Conservation (phyloP, 768 basidiomycete genomes). For the Leccinum ochraceum region DNA sequence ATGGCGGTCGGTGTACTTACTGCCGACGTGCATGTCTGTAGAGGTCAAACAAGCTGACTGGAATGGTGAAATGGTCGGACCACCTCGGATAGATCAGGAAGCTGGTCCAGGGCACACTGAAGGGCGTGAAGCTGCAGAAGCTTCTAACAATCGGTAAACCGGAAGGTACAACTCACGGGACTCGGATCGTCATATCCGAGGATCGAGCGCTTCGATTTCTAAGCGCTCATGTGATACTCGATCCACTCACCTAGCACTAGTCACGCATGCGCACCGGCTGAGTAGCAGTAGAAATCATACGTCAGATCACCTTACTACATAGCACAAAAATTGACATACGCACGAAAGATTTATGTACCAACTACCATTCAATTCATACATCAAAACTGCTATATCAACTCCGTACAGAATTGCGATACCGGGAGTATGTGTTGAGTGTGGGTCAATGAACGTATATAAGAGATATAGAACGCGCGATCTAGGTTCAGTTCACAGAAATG, state of each 20-base stretch:
- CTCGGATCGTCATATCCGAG: neutral
- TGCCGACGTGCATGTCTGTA: neutral
- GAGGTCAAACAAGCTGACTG: too few relatives aligned
- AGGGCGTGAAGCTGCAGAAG: neutral
- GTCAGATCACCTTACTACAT: too few relatives aligned
- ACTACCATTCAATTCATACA: neutral
- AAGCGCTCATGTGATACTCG: too few relatives aligned
- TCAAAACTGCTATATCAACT: neutral
- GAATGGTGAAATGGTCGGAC: too few relatives aligned
- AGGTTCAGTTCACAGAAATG: constrained; percentile 40
- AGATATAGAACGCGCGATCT: neutral
- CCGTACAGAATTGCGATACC: neutral
- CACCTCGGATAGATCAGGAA: too few relatives aligned
- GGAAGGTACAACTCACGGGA: neutral
- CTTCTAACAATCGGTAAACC: neutral
- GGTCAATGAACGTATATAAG: neutral
- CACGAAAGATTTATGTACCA: too few relatives aligned
- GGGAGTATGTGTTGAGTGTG: neutral
- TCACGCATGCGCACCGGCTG: too few relatives aligned
- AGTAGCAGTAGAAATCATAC: too few relatives aligned
- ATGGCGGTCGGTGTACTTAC: neutral
- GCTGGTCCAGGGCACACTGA: too few relatives aligned
- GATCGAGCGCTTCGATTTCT: neutral
- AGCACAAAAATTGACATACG: too few relatives aligned
- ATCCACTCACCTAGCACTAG: too few relatives aligned